Evolutionary conservation across 306 rosid species (phyloP), one percentile per base, ranked within the genome.

Genomic region (Abrus precatorius): DNA sequence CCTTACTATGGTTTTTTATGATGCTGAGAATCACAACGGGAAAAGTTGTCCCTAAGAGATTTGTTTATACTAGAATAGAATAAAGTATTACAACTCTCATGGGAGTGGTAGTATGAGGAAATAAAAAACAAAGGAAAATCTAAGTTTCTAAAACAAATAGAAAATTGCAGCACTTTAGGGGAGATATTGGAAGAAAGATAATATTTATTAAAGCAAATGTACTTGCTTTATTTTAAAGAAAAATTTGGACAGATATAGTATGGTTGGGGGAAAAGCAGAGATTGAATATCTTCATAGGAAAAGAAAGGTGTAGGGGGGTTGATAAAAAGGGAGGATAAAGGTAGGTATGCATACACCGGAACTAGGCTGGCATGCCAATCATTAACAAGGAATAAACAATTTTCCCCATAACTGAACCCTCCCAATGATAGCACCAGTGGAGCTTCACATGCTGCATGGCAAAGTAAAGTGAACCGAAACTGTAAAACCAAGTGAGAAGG

Each of bases 321-420:
- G 50, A 34, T 20, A 69, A 50, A 33, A 54, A 45, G 13, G 64
- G 33, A 20, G 54, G 20, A 76, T 14, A 74, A 48, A 79, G 68
- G 27, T 66, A 73, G 63, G 59, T 13, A 29, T 57, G 67, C 96
- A 74, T 90, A 94, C 98, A 90, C 84, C 61, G 98, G 89, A 52
- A 94, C 98, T 49, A 94, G 91, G 82, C 98, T 88, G 56, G 98
- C 97, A 87, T 94, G 98, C 98, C 98, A 94, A 86, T 94, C 98
- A 76, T 94, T 94, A 78, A 76, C 91, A 13, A 94, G 87, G 89
- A 94, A 94, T 45, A 92, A 36, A 75, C 91, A 87, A 54, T 87
- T 89, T 81, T 94, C 95, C 41, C 98, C 98, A 9, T 88, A 92
- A 69, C 86, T 89, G 86, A 61, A 90, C 11, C 98, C 98, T 84